A percentile compares a stretch with the other conserved stretches of the same genome.
Evolutionary conservation across 1,284 basidiomycete species (phyloP).

Genomic region (Sanguinoderma infundibulare): DNA sequence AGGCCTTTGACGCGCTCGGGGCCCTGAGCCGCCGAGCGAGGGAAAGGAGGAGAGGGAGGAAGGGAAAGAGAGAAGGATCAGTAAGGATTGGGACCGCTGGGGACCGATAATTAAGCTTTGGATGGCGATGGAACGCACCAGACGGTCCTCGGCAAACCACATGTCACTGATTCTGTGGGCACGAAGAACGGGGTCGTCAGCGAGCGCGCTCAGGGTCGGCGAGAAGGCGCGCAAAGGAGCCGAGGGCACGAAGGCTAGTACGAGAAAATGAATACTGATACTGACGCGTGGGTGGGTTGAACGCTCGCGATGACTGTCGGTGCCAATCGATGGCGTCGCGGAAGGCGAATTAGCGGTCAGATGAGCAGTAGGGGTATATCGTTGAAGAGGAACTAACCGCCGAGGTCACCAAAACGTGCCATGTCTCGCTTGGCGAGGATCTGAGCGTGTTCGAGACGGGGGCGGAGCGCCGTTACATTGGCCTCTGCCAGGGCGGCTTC

Average conservation of each 20-base stretch:
- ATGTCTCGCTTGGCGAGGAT: constrained; percentile 79
- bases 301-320: constrained; percentile 76
- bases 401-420: constrained; percentile 73
- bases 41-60: not conserved
- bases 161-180: constrained; percentile 76
- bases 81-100: not conserved
- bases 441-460: constrained; percentile 91
- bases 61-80: not conserved
- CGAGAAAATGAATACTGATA: constrained; percentile 19
- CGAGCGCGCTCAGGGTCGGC: not conserved
- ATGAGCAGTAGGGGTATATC: not conserved
- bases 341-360: constrained; percentile 6
- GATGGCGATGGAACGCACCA: constrained; percentile 50
- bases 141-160: constrained; percentile 85
- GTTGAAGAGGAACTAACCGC: constrained; percentile 51
- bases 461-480: constrained; percentile 68
- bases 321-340: not conserved
- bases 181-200: not conserved
- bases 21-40: constrained; percentile 51
- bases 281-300: constrained; percentile 89
- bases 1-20: constrained; percentile 83
- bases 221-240: constrained; percentile 5
- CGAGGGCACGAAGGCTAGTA: not conserved
- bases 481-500: constrained; percentile 64
- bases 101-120: no score